Evolutionary conservation across 768 basidiomycete species (phyloP).

Genomic region (Leccinum uliginosum): DNA sequence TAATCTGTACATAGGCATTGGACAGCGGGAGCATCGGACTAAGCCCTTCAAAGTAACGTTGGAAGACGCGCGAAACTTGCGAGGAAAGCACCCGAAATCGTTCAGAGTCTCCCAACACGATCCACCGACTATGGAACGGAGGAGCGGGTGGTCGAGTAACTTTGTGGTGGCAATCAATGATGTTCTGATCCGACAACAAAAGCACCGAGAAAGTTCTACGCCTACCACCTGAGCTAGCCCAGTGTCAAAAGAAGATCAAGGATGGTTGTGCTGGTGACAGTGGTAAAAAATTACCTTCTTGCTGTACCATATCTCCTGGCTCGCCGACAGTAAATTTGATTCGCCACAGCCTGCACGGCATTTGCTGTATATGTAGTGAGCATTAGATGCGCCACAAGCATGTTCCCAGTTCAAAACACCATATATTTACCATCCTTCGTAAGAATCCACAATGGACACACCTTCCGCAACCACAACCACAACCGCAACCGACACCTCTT

Average conservation of each 20-base stretch:
- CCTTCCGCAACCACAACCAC: background rate
- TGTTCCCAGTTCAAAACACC: background rate
- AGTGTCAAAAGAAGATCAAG: slow-evolving; percentile 4
- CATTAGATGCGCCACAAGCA: background rate
- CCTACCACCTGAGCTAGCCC: background rate
- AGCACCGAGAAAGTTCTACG: too few species aligned
- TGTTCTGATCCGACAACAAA: background rate
- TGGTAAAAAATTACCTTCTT: background rate
- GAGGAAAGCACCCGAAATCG: too few species aligned
- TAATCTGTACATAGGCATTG: too few species aligned
- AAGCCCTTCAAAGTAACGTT: too few species aligned
- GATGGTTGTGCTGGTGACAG: background rate
- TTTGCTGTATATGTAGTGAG: background rate
- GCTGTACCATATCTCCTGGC: background rate
- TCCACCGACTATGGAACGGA: too few species aligned
- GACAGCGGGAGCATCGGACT: too few species aligned
- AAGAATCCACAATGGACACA: background rate
- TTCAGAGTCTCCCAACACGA: too few species aligned
- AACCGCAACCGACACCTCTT: background rate
- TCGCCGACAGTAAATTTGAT: background rate
- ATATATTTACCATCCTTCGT: background rate
- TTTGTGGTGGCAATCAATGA: too few species aligned
- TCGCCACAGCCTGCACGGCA: background rate
- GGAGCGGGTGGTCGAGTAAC: too few species aligned
- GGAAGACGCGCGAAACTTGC: too few species aligned